Percentiles rank a stretch among this genome's conserved stretches.
Evolutionary conservation across 1,284 basidiomycete species (phyloP).

Genomic region (Caloboletus inedulis): DNA sequence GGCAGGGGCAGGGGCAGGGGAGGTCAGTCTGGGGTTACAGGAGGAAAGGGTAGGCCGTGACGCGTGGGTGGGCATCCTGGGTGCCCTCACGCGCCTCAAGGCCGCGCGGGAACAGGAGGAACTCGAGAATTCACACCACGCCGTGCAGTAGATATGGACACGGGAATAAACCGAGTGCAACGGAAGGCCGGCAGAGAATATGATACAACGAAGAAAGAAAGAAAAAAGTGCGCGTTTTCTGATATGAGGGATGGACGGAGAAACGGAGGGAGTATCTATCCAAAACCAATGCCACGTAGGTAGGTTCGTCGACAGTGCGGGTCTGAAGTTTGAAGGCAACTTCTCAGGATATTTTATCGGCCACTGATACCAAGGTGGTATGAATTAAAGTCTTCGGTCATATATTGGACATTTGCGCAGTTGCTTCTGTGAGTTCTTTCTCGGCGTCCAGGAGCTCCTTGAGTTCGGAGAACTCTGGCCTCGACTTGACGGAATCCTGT

Average conservation of each 20-base stretch:
- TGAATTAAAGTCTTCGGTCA: constrained; percentile 20
- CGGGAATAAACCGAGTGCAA: constrained; percentile 18
- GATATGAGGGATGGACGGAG: constrained; percentile 4
- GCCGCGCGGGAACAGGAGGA: constrained; percentile 39
- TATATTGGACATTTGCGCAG: constrained; percentile 29
- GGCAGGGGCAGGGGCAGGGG: constrained; percentile 20
- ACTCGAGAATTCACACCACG: constrained; percentile 5
- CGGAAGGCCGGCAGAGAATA: constrained; percentile 8
- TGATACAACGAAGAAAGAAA: neutral
- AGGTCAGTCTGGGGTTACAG: constrained; percentile 60
- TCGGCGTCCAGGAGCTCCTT: constrained; percentile 59
- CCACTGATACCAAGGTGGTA: constrained; percentile 16
- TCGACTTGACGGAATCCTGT: constrained; percentile 48
- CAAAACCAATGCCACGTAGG: constrained; percentile 7
- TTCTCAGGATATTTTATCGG: constrained; percentile 19
- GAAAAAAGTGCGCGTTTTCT: constrained; percentile 3
- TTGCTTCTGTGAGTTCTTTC: constrained; percentile 51
- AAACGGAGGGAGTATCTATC: neutral
- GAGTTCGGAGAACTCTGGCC: constrained; percentile 46
- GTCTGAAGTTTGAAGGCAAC: constrained; percentile 10
- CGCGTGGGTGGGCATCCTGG: constrained; percentile 71
- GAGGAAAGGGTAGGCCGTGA: constrained; percentile 72
- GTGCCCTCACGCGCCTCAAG: constrained; percentile 61
- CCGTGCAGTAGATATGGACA: constrained; percentile 19
- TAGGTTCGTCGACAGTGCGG: constrained; percentile 19